phyloP scores from a whole-genome alignment of 139 green algal genomes.

The Coccomyxa sp. region DNA sequence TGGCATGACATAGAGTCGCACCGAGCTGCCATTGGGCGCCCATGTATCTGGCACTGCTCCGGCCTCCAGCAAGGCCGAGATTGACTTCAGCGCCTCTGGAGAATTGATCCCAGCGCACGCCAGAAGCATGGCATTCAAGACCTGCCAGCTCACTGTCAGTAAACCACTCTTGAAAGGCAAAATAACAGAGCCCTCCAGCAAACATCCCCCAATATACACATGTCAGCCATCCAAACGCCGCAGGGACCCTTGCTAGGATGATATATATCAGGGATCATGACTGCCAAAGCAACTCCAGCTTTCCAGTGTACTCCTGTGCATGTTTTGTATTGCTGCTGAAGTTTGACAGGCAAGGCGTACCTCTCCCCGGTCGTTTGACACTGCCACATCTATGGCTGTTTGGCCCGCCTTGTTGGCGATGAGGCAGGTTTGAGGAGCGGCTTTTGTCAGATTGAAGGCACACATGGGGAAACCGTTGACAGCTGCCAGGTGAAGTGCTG shows the following conservation, averaged over 20 bases:
- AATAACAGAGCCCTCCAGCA: not conserved
- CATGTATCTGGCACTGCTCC: slow-evolving; percentile 75
- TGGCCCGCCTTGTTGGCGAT: slow-evolving; percentile 35
- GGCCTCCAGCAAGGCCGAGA: slow-evolving; percentile 45
- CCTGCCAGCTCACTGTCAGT: slow-evolving; percentile 21
- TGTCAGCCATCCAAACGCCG: not conserved
- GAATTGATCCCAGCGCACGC: slow-evolving; percentile 46
- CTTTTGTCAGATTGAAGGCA: slow-evolving; percentile 56
- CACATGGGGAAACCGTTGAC: slow-evolving; percentile 62
- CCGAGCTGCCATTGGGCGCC: slow-evolving; percentile 60
- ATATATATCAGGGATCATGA: not conserved
- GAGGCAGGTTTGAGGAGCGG: slow-evolving; percentile 36
- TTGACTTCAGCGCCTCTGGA: slow-evolving; percentile 26
- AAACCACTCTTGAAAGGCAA: not conserved
- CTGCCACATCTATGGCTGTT: slow-evolving; percentile 54
- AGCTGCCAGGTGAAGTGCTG: slow-evolving; percentile 57
- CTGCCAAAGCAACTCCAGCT: not conserved
- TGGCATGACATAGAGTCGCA: not conserved
- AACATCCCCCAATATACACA: too few relatives aligned
- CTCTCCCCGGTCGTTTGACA: slow-evolving; percentile 45
- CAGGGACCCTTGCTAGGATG: not conserved
- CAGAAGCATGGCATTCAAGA: slow-evolving; percentile 77
- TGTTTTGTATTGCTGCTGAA: not conserved
- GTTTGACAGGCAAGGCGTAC: slow-evolving; percentile 1
- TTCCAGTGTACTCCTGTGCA: not conserved